Conservation (phyloP, 2,329 filamentous ascomycete genomes). For the Cylindrodendrum hubeiense region DNA sequence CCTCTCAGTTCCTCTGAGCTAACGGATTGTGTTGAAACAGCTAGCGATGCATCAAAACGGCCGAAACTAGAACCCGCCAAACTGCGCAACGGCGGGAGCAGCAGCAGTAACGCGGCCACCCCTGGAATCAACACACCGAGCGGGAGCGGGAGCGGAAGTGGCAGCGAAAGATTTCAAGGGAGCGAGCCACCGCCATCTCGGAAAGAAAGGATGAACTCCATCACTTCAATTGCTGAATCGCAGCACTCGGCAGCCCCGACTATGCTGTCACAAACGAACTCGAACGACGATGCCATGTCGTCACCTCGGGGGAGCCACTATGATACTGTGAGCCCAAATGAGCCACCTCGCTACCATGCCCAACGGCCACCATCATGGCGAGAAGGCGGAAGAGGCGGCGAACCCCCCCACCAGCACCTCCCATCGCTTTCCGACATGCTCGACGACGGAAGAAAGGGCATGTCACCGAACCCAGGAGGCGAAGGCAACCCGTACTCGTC, state of each 20-base stretch:
- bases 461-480: slow-evolving; percentile 32
- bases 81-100: slow-evolving; percentile 54
- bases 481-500: slow-evolving; percentile 41
- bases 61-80: slow-evolving; percentile 58
- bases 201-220: slow-evolving; percentile 62
- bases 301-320: slow-evolving; percentile 57
- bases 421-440: slow-evolving; percentile 64
- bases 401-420: slow-evolving; percentile 51
- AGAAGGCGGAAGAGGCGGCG: slow-evolving; percentile 35
- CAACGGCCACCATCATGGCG: slow-evolving; percentile 46
- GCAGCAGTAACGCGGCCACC: slow-evolving; percentile 55
- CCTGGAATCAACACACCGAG: slow-evolving; percentile 53
- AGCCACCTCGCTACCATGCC: slow-evolving; percentile 43
- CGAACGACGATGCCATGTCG: slow-evolving; percentile 56
- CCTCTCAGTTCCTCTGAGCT: slow-evolving; percentile 10
- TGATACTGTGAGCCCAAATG: slow-evolving; percentile 48
- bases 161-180: slow-evolving; percentile 60
- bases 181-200: slow-evolving; percentile 62
- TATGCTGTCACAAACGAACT: slow-evolving; percentile 50
- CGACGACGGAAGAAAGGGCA: slow-evolving; percentile 48
- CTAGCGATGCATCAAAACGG: slow-evolving; percentile 60
- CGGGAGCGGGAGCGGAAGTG: slow-evolving; percentile 57
- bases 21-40: slow-evolving; percentile 28
- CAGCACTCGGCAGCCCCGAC: slow-evolving; percentile 56
- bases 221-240: slow-evolving; percentile 60